phyloP scores from a whole-genome alignment of 371 early-diverging fungal species.

The Dinochytrium kinnereticum region DNA sequence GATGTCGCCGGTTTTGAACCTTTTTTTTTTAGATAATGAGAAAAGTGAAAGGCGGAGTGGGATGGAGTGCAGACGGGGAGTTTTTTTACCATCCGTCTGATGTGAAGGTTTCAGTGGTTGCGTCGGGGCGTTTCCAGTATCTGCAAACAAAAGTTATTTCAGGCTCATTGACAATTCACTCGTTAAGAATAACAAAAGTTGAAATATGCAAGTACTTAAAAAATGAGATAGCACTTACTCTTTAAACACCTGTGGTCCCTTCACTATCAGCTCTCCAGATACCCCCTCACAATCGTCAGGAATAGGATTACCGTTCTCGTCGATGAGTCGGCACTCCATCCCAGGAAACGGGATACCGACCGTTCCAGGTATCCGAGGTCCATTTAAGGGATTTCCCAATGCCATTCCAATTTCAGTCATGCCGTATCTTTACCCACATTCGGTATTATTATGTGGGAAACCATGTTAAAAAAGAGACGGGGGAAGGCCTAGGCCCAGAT shows the following conservation, averaged over 20 bases:
- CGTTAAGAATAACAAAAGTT: too few species aligned
- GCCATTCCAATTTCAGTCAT: constrained; percentile 93
- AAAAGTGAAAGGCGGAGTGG: constrained; percentile 6
- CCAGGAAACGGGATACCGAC: constrained; percentile 81
- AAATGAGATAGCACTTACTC: constrained; percentile 16
- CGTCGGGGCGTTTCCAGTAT: constrained; percentile 77
- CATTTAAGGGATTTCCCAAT: constrained; percentile 68
- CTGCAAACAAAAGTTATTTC: constrained; percentile 21
- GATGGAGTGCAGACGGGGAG: background rate
- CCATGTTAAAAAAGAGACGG: background rate
- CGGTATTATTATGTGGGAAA: too few species aligned
- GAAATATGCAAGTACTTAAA: background rate
- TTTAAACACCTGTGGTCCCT: constrained; percentile 48
- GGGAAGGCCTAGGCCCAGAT: too few species aligned
- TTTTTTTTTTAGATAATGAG: too few species aligned
- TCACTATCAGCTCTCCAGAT: constrained; percentile 74
- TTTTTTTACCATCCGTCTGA: constrained; percentile 65
- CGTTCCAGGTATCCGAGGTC: constrained; percentile 58
- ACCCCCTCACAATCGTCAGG: constrained; percentile 5
- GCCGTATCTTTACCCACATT: too few species aligned
- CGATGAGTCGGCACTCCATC: constrained; percentile 68
- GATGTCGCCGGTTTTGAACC: constrained; percentile 79
- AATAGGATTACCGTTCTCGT: constrained; percentile 56
- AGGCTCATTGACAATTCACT: too few species aligned
- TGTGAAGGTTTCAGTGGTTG: constrained; percentile 69